phyloP scores from a whole-genome alignment of 257 asterid genomes.

The Vinca minor region DNA sequence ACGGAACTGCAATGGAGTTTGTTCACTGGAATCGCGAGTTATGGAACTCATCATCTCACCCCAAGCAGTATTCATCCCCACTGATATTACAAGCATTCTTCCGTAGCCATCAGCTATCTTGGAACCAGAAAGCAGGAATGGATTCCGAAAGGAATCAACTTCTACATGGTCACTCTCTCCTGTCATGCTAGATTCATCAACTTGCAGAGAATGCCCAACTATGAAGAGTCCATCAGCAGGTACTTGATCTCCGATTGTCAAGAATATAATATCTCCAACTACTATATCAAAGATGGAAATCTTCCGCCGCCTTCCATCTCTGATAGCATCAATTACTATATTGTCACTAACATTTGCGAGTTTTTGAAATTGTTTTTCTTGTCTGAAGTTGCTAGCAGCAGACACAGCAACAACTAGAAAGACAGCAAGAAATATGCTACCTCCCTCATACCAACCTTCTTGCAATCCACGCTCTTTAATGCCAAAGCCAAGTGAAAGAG shows the following conservation, averaged over 20 bases:
- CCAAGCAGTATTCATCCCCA: conserved; percentile 21
- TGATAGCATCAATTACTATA: conserved; percentile 12
- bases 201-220: conserved; percentile 8
- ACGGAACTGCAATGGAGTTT: conserved; percentile 14
- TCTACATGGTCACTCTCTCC: conserved; percentile 17
- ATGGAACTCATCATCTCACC: conserved; percentile 19
- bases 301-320: conserved; percentile 13
- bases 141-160: conserved; percentile 5
- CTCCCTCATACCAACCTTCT: conserved; percentile 20
- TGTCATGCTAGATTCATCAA: conserved; percentile 19
- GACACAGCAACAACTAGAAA: conserved; percentile 10
- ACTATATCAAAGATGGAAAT: conserved; percentile 13
- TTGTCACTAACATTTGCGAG: conserved; percentile 4
- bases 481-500: conserved; percentile 15
- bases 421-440: conserved; percentile 17
- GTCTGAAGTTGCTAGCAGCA: conserved; percentile 16
- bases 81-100: conserved; percentile 17
- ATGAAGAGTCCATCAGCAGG: conserved; percentile 21
- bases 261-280: conserved; percentile 18
- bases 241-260: conserved; percentile 18
- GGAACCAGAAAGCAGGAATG: conserved; percentile 17
- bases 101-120: conserved; percentile 17
- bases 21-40: not conserved
- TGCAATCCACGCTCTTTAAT: conserved; percentile 8
- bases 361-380: conserved; percentile 13